Evolutionary conservation across 2,329 filamentous ascomycete species (phyloP).

Genomic region (Monosporascus sp.): DNA sequence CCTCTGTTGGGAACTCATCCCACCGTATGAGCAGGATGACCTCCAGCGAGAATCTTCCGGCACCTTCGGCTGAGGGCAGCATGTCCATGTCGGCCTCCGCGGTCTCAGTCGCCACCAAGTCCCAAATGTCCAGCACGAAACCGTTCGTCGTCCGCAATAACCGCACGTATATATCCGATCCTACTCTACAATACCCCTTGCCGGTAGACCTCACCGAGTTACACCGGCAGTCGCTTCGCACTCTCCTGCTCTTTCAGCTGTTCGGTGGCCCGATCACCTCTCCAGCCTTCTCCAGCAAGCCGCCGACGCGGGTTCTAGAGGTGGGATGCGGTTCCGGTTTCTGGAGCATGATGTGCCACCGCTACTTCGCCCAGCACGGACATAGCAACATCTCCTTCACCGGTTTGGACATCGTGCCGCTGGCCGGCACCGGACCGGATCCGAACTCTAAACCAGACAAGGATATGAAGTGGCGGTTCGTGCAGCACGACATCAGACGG

Average conservation of each 20-base stretch:
- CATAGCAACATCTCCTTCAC: constrained; percentile 69
- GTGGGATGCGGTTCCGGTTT: constrained; percentile 82
- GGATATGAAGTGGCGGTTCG: constrained; percentile 82
- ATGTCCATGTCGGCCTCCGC: constrained; percentile 25
- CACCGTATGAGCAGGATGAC: constrained; percentile 41
- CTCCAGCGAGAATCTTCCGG: constrained; percentile 39
- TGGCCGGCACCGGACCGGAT: constrained; percentile 46
- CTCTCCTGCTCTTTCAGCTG: constrained; percentile 73
- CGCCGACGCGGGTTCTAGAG: constrained; percentile 76
- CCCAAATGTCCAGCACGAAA: constrained; percentile 24
- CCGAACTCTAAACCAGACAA: constrained; percentile 50
- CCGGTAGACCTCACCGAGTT: constrained; percentile 84
- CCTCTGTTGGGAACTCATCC: constrained; percentile 35
- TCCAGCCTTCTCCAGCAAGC: constrained; percentile 57
- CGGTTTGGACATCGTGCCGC: constrained; percentile 73
- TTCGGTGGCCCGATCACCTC: constrained; percentile 78
- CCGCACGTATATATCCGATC: constrained; percentile 75
- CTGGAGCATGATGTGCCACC: constrained; percentile 85
- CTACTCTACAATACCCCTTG: constrained; percentile 69
- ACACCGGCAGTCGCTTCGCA: constrained; percentile 80
- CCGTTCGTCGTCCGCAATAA: constrained; percentile 71
- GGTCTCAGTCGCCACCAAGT: constrained; percentile 18
- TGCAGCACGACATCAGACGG: constrained; percentile 78
- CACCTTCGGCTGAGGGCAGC: constrained; percentile 37
- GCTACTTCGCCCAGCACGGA: constrained; percentile 66